Evolutionary conservation across 1,139 yeast species (phyloP).

Genomic region (Blastobotrys indianensis): DNA sequence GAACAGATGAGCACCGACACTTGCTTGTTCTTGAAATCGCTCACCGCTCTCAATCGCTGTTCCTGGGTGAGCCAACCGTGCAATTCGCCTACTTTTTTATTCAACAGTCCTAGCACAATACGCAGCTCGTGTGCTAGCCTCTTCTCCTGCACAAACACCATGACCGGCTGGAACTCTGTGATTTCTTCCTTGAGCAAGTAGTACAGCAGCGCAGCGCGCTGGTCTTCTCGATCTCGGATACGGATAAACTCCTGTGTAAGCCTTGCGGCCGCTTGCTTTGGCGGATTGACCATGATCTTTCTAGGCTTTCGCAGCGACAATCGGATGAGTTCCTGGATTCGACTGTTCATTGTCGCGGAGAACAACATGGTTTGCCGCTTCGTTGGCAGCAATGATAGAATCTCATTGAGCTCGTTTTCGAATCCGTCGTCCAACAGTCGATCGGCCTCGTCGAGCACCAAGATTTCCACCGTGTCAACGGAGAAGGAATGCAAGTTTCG

Average conservation of each 20-base stretch:
- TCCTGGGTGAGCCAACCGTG: conserved; percentile 96
- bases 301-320: conserved; percentile 86
- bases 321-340: conserved; percentile 79
- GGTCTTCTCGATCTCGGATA: conserved; percentile 79
- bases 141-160: conserved; percentile 86
- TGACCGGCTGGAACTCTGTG: conserved; percentile 65
- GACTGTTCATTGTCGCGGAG: conserved; percentile 97
- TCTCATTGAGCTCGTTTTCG: conserved; percentile 89
- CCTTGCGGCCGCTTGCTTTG: conserved; percentile 84
- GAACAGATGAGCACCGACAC: conserved; percentile 92
- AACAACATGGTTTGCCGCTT: conserved; percentile 90
- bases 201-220: conserved; percentile 77
- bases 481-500: conserved; percentile 90
- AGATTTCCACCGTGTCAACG: conserved; percentile 84
- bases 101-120: conserved; percentile 77
- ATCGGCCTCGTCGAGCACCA: conserved; percentile 96
- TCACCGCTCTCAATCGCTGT: conserved; percentile 82
- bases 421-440: conserved; percentile 99
- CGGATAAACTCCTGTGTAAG: conserved; percentile 90
- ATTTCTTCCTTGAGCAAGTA: conserved; percentile 56
- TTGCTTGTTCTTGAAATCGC: conserved; percentile 69
- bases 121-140: conserved; percentile 85
- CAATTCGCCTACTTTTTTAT: conserved; percentile 82
- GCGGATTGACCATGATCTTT: conserved; percentile 93
- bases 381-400: conserved; percentile 75